Evolutionary conservation across 176 grass and related monocot genomes (phyloP).

Genomic region (Carex cristatella): DNA sequence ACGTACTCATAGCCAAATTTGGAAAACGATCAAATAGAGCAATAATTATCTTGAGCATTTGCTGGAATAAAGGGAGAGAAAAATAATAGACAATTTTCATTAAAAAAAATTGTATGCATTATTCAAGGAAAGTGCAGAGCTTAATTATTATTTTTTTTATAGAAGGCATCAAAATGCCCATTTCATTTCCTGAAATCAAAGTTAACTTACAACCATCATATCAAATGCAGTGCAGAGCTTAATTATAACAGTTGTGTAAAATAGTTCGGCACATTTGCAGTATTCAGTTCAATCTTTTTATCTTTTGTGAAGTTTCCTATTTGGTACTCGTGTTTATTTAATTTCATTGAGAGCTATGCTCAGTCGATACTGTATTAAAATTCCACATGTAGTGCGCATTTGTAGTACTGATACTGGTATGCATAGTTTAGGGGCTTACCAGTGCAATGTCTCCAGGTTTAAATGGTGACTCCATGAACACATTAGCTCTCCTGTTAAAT

Average conservation of each 20-base stretch:
- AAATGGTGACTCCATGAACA: slow-evolving; percentile 59
- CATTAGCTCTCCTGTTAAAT: slow-evolving; percentile 45
- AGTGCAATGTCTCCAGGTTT: slow-evolving; percentile 51
- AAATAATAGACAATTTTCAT: background rate
- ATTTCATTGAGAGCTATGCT: slow-evolving; percentile 4
- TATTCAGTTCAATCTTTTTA: background rate
- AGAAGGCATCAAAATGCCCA: too few species aligned
- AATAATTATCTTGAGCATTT: slow-evolving; percentile 43
- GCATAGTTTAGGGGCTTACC: slow-evolving; percentile 35
- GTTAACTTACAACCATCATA: too few species aligned
- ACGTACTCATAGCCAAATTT: slow-evolving; percentile 46
- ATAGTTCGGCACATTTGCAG: too few species aligned
- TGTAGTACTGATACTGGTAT: slow-evolving; percentile 2
- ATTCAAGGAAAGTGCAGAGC: background rate
- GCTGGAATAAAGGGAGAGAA: slow-evolving; percentile 43
- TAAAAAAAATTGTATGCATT: background rate
- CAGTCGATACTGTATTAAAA: slow-evolving; percentile 9
- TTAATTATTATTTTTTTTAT: too few species aligned
- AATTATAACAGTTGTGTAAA: background rate
- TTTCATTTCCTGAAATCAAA: too few species aligned
- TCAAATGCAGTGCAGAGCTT: background rate
- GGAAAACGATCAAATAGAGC: slow-evolving; percentile 54
- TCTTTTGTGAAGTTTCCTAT: background rate
- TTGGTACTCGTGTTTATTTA: background rate
- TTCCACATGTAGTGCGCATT: slow-evolving; percentile 15